phyloP scores from a whole-genome alignment of 108 stramenopile genomes.

The Cyclotella distinguenda region DNA sequence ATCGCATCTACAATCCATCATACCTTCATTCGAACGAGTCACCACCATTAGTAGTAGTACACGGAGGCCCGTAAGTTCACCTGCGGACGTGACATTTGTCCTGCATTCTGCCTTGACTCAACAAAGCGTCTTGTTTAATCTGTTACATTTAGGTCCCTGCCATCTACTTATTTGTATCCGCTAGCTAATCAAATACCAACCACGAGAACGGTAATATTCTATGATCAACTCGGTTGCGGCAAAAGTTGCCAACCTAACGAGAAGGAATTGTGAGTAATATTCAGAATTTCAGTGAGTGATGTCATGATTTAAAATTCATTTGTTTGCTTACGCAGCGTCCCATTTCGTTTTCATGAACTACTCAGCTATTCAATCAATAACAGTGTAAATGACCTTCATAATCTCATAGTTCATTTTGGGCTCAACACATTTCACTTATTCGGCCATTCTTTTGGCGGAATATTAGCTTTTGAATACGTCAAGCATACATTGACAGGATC shows the following conservation, averaged over 20 bases:
- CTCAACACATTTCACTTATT: conserved; percentile 37
- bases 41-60: conserved; percentile 42
- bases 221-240: conserved; percentile 56
- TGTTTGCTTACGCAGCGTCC: not conserved
- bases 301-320: not conserved
- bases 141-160: conserved; percentile 31
- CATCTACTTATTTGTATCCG: conserved; percentile 48
- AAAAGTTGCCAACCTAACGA: conserved; percentile 33
- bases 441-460: conserved; percentile 48
- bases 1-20: conserved; percentile 45
- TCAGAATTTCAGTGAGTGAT: not conserved
- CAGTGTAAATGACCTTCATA: conserved; percentile 29
- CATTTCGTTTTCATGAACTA: no score
- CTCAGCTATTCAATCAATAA: conserved; percentile 42
- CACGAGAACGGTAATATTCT: conserved; percentile 46
- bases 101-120: not conserved
- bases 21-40: conserved; percentile 24
- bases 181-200: conserved; percentile 41
- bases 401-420: conserved; percentile 21
- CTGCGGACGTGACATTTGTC: not conserved
- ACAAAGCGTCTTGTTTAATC: not conserved
- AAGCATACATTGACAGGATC: conserved; percentile 8
- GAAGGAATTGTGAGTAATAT: conserved; percentile 28
- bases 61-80: conserved; percentile 48
- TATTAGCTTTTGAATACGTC: conserved; percentile 39